A percentile compares a stretch with the other conserved stretches of the same genome.
These are phyloP conservation scores for Tricholoma sp. DNA, from an alignment of 768 basidiomycete genomes.

Conservation along the genomic window DNA sequence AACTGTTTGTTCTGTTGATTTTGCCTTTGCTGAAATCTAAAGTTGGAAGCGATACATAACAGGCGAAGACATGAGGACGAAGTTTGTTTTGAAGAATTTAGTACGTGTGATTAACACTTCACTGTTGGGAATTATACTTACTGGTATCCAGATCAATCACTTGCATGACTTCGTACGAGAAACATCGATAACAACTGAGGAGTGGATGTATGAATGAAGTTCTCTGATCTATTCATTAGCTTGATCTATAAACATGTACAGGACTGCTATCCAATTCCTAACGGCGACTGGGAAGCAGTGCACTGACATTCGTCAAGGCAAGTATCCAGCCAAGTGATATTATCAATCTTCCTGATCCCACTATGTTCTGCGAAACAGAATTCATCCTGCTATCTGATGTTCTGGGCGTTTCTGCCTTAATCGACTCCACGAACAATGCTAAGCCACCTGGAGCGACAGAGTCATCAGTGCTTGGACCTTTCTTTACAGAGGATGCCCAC, in stretches of 20 bases:
- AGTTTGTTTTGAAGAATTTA: slow-evolving; percentile 38
- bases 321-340: not conserved
- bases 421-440: slow-evolving; percentile 72
- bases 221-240: slow-evolving; percentile 1
- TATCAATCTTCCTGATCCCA: slow-evolving; percentile 11
- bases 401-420: slow-evolving; percentile 72
- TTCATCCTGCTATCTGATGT: slow-evolving; percentile 85
- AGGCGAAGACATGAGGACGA: slow-evolving; percentile 37
- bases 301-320: slow-evolving; percentile 57
- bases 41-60: not conserved
- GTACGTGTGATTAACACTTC: slow-evolving; percentile 17
- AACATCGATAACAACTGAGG: slow-evolving; percentile 73
- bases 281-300: slow-evolving; percentile 72
- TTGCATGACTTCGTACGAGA: slow-evolving; percentile 73
- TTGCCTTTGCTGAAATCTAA: not conserved
- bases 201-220: slow-evolving; percentile 65
- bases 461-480: slow-evolving; percentile 76
- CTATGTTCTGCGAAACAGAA: slow-evolving; percentile 37
- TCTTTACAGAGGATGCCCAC: slow-evolving; percentile 73
- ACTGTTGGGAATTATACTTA: not conserved
- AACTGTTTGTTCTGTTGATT: slow-evolving; percentile 26
- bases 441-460: slow-evolving; percentile 61
- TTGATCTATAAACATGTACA: slow-evolving; percentile 11
- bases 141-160: slow-evolving; percentile 46
- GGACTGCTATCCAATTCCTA: slow-evolving; percentile 68